A percentile compares a stretch with the other conserved stretches of the same genome.
Conservation (phyloP, 1,284 basidiomycete species). For the Rhodotorula sp. region DNA sequence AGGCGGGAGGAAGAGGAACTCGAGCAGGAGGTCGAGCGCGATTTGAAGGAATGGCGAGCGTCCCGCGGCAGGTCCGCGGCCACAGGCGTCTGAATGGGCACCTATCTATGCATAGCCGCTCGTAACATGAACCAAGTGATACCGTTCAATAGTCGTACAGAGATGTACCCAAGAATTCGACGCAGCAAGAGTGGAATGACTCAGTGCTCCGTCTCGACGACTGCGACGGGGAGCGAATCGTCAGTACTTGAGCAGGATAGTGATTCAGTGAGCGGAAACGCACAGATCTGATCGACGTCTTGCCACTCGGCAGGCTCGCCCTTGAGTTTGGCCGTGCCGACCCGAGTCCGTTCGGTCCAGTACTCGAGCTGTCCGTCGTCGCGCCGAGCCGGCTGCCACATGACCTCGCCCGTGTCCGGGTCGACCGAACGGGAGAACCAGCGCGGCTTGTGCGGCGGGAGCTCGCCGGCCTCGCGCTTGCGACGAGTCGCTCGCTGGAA, state of each 20-base stretch:
- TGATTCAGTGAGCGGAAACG: not conserved
- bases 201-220: conserved; percentile 29
- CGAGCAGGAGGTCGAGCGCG: conserved; percentile 36
- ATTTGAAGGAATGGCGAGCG: conserved; percentile 35
- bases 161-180: not conserved
- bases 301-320: conserved; percentile 57
- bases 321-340: conserved; percentile 55
- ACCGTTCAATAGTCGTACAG: not conserved
- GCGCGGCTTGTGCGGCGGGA: conserved; percentile 72
- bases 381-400: conserved; percentile 69
- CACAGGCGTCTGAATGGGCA: too few species aligned
- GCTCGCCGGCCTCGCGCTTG: conserved; percentile 71
- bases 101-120: not conserved
- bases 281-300: conserved; percentile 75
- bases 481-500: conserved; percentile 75
- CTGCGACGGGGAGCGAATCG: not conserved
- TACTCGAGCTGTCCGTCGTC: conserved; percentile 66
- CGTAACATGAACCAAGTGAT: too few species aligned
- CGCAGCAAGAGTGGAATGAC: not conserved
- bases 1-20: conserved; percentile 62
- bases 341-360: conserved; percentile 73
- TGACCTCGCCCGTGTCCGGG: conserved; percentile 77
- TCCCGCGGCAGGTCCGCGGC: not conserved
- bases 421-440: conserved; percentile 62
- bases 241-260: not conserved